Base-by-base conservation (phyloP, 805 yeast species). In the Jamesozyma rosinii region DNA sequence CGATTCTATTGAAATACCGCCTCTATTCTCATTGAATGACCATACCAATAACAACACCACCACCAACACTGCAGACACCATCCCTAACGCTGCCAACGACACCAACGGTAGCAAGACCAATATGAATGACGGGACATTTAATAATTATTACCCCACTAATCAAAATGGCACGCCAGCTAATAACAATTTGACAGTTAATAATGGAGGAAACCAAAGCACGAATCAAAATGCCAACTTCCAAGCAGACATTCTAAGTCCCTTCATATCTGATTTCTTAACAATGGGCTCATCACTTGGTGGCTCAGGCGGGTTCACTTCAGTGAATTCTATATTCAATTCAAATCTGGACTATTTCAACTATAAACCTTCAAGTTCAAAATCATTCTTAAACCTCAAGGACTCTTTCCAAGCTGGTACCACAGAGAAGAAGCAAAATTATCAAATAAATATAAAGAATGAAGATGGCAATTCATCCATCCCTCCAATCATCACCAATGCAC, bases 281-380 rank as follows among this genome's bases (percentile, higher is more conserved):
- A 54, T 66, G 54, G 68, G 72, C 26, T 58, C 66, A 19, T 63
- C 67, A 13, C 65, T 65, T 19, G 71, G 70, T 37, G 72, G 72
- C 36, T 46, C 50, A 9, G 70, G 70, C 11, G 72, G 72, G 1
- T 69, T 62, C 45, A 57, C 52, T 4, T 43, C 49, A 34, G 45
- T 44, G 11, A 48, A 47, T 32, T 19, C 49, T 27, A 22, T 36
- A 3, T 49, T 57, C 27, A 61, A 59, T 41, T 60, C 64, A 8
- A 67, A 63, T 44, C 53, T 65, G 31, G 55, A 59, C 22, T 64
- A 64, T 40, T 50, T 67, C 41, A 66, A 63, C 49, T 54, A 66
- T 36, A 54, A 55, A 27, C 35, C 42, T 15, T n/a, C 44, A 11
- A 15, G 10, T 4, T 22, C 44, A 15, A 37, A 37, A 34, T 42